Base-by-base conservation (phyloP, 1,284 basidiomycete species). In the Mrakiaceae sp. region DNA sequence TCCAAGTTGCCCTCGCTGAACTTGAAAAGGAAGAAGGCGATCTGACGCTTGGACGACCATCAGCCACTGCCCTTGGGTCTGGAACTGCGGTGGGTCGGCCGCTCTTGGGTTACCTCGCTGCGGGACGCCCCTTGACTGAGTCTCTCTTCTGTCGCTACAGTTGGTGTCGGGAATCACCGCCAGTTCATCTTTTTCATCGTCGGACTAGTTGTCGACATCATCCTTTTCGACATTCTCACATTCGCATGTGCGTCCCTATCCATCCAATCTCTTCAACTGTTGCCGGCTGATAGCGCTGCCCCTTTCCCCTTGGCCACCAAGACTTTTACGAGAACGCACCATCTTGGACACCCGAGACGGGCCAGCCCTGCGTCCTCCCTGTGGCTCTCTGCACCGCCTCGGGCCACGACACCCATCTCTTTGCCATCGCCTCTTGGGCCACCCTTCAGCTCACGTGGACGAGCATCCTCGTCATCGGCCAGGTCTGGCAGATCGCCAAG, bases 41-140 rank as follows among this genome's bases (percentile, higher is more conserved):
- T 48, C 55, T 50, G 11, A 57, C 49, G 27, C 27, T 27, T 27
- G 27, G 27, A 27, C 27, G 27, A 27, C 27, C 66, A 9, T 12
- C 66, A 93, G 90, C 71, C 94, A 98, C 73, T 98, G 95, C 72
- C 96, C 96, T 7, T 99, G 95, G 95, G 86, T 98, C n/a, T 96
- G 92, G 88, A 98, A 98, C 77, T 98, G 95, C 74, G 85, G 89
- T 90, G 73, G 53, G 87, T 78, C 3, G 39, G 2, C n/a, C 59
- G 54, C n/a, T 48, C 1, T 49, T 51, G 43, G 51, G 46, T 12
- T 5, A 56, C 14, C 50, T 27, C 11, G 27, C 39, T 9, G 0
- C 9, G 5, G 43, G 47, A 8, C 40, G 44, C 10, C 12, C 42
- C 27, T n/a, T 51, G 39, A 62, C n/a, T 3, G 14, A 49, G 3